Evolutionary conservation across 495 filamentous ascomycete genomes (phyloP).

Genomic region (Penicillium lagena): DNA sequence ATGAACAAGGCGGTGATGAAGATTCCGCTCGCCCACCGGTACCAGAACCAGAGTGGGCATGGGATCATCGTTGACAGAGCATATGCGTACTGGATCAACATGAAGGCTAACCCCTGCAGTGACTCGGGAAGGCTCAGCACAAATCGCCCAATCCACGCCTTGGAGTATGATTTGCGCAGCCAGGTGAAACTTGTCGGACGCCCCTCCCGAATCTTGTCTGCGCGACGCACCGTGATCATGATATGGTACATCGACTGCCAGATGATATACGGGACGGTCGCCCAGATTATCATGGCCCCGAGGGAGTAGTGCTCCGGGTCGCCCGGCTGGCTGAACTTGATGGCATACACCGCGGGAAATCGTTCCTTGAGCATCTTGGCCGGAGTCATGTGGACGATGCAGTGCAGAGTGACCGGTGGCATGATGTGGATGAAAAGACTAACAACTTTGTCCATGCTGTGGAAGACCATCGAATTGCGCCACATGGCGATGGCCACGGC

Average conservation of each 20-base stretch:
- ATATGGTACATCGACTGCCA: conserved; percentile 93
- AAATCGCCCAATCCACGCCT: conserved; percentile 78
- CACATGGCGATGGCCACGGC: conserved; percentile 98
- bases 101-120: conserved; percentile 86
- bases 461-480: conserved; percentile 97
- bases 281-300: conserved; percentile 83
- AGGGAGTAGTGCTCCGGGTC: conserved; percentile 75
- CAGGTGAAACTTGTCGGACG: conserved; percentile 96
- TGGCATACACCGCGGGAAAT: conserved; percentile 83
- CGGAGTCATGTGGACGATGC: conserved; percentile 76
- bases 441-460: conserved; percentile 92
- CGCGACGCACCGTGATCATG: conserved; percentile 85
- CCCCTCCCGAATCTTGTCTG: conserved; percentile 91
- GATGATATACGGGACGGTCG: conserved; percentile 80
- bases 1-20: conserved; percentile 77
- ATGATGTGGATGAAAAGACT: conserved; percentile 98
- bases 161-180: conserved; percentile 84
- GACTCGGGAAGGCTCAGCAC: conserved; percentile 69
- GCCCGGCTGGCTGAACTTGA: conserved; percentile 65
- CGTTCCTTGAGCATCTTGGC: conserved; percentile 54
- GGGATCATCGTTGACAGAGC: conserved; percentile 90
- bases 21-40: conserved; percentile 64
- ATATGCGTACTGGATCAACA: conserved; percentile 90
- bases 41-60: conserved; percentile 93
- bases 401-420: conserved; percentile 90